Evolutionary conservation across 805 yeast species (phyloP).

Genomic region (Candida sonorensis): DNA sequence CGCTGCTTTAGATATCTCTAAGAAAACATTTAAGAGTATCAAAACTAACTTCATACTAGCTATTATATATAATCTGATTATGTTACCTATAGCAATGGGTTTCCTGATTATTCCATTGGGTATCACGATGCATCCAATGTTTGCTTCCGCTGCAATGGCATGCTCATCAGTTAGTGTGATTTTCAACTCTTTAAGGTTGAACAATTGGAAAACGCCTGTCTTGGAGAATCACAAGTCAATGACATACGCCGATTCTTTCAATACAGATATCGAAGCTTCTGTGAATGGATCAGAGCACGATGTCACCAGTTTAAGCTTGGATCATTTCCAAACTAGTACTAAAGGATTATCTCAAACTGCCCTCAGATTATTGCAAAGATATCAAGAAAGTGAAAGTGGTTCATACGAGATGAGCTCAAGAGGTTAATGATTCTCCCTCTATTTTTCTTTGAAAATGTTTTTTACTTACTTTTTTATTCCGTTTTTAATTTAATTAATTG

Average conservation of each 20-base stretch:
- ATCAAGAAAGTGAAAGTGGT: no score
- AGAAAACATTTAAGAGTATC: slow-evolving; percentile 63
- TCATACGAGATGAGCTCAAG: background rate
- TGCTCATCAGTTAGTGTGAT: slow-evolving; percentile 88
- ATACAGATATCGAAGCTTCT: slow-evolving; percentile 11
- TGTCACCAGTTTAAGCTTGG: slow-evolving; percentile 1
- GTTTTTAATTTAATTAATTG: no score
- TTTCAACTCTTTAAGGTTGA: slow-evolving; percentile 64
- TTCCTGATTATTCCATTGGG: slow-evolving; percentile 70
- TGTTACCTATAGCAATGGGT: slow-evolving; percentile 95
- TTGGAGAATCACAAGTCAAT: slow-evolving; percentile 1
- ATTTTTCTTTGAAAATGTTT: no score
- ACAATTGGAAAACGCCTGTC: slow-evolving; percentile 43
- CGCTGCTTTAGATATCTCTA: slow-evolving; percentile 62
- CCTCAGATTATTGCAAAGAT: no score
- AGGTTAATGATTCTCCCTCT: no score
- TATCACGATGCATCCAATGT: slow-evolving; percentile 73
- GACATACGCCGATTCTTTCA: slow-evolving; percentile 2
- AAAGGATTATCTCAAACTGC: no score
- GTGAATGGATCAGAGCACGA: background rate
- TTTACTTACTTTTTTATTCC: no score
- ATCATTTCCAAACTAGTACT: slow-evolving; percentile 1
- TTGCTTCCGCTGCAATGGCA: slow-evolving; percentile 93
- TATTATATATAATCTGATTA: slow-evolving; percentile 68
- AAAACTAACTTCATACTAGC: slow-evolving; percentile 86